Conservation (phyloP, 345 rosid genomes). For the Lenwebbia sp. region DNA sequence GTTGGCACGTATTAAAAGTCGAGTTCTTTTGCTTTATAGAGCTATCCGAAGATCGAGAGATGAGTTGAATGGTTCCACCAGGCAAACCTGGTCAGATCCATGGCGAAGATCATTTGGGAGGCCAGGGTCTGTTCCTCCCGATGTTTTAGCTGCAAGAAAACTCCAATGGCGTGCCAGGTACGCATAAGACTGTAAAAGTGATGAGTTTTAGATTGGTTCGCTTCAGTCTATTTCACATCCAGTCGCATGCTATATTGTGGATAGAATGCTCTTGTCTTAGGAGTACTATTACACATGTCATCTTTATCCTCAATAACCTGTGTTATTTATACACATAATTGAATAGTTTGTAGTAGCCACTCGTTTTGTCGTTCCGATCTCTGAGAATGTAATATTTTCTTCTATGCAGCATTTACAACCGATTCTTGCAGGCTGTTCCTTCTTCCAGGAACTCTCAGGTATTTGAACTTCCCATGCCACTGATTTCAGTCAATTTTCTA, state of each 20-base stretch:
- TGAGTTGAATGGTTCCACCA: conserved; percentile 4
- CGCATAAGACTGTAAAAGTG: background rate
- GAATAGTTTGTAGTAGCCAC: background rate
- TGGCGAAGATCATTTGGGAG: conserved; percentile 58
- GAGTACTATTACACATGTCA: background rate
- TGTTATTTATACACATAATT: background rate
- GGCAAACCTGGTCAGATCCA: conserved; percentile 39
- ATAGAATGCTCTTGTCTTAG: background rate
- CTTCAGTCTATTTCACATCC: background rate
- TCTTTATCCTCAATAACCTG: background rate
- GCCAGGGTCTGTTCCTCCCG: conserved; percentile 33
- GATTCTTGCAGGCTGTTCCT: conserved; percentile 35
- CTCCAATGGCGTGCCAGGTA: conserved; percentile 79
- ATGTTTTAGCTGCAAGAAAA: conserved; percentile 37
- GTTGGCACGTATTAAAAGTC: background rate
- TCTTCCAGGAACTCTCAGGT: conserved; percentile 26
- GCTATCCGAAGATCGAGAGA: conserved; percentile 19
- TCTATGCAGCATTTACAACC: conserved; percentile 34
- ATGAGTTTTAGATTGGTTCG: background rate
- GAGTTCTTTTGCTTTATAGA: conserved; percentile 8
- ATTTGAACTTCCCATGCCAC: background rate
- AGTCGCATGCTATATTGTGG: background rate
- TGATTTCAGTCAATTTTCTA: background rate
- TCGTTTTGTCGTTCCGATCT: background rate
- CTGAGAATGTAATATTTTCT: background rate